These are phyloP conservation scores for Monosporascus sp. DNA, from an alignment of 2,329 filamentous ascomycete species.

Conservation along the genomic window DNA sequence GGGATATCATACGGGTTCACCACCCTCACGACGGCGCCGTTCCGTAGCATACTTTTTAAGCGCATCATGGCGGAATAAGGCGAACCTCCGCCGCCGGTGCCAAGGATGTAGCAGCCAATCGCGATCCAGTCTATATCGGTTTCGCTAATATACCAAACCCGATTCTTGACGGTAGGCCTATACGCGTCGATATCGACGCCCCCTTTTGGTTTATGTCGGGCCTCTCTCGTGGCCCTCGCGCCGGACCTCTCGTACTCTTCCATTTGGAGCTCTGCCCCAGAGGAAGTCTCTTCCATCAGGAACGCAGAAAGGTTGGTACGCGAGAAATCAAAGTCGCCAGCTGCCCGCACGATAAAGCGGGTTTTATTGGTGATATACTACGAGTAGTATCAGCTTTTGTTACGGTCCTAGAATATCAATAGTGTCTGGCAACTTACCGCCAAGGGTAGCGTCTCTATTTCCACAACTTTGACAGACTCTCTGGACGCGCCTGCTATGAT, in stretches of 20 bases:
- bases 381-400: background rate
- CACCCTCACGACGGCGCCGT: slow-evolving; percentile 45
- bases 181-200: slow-evolving; percentile 33
- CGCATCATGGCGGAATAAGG: slow-evolving; percentile 48
- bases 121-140: slow-evolving; percentile 53
- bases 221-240: slow-evolving; percentile 3
- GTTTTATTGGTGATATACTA: slow-evolving; percentile 49
- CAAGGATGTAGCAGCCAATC: slow-evolving; percentile 56
- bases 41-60: slow-evolving; percentile 44
- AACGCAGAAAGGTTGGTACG: slow-evolving; percentile 22
- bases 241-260: slow-evolving; percentile 18
- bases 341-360: slow-evolving; percentile 53
- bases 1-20: slow-evolving; percentile 45
- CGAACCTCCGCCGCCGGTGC: slow-evolving; percentile 55
- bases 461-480: slow-evolving; percentile 41
- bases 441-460: slow-evolving; percentile 50
- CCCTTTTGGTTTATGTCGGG: slow-evolving; percentile 7
- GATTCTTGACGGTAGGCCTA: slow-evolving; percentile 42
- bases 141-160: slow-evolving; percentile 53
- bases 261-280: slow-evolving; percentile 11
- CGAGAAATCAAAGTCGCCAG: slow-evolving; percentile 50
- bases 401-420: background rate
- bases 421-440: slow-evolving; percentile 28
- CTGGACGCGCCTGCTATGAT: slow-evolving; percentile 40
- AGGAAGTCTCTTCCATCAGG: slow-evolving; percentile 6